These are phyloP conservation scores for Amylocystis lapponica DNA, from an alignment of 768 basidiomycete species.

Conservation along the genomic window DNA sequence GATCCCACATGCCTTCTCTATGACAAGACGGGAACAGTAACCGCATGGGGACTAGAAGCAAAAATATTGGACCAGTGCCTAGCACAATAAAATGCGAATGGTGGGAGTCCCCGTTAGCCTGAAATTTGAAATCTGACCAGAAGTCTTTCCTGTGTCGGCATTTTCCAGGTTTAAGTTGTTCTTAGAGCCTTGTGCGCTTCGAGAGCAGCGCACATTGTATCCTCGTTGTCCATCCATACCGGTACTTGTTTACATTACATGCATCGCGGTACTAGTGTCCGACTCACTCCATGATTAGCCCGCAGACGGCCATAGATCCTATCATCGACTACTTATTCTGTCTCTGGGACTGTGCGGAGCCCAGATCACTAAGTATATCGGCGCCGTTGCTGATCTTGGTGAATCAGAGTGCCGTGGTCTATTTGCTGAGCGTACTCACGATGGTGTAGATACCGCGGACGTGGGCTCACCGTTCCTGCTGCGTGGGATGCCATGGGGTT, in stretches of 20 bases:
- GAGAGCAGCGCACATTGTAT: conserved; percentile 66
- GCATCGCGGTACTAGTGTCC: not conserved
- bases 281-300: conserved; percentile 35
- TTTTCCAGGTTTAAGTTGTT: conserved; percentile 81
- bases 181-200: conserved; percentile 74
- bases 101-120: conserved; percentile 20
- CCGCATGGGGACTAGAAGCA: conserved; percentile 86
- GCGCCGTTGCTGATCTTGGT: conserved; percentile 83
- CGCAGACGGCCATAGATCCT: conserved; percentile 71
- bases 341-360: conserved; percentile 83
- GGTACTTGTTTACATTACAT: conserved; percentile 38
- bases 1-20: conserved; percentile 76
- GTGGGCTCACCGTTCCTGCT: conserved; percentile 84
- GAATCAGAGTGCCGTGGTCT: conserved; percentile 19
- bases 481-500: conserved; percentile 88
- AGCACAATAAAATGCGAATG: conserved; percentile 59
- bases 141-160: too few relatives aligned
- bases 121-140: too few relatives aligned
- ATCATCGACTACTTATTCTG: conserved; percentile 81
- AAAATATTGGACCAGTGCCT: conserved; percentile 64
- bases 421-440: not conserved
- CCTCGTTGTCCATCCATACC: conserved; percentile 76
- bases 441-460: conserved; percentile 62
- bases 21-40: conserved; percentile 62
- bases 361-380: conserved; percentile 83